Evolutionary conservation across 1,284 basidiomycete genomes (phyloP).

Genomic region (Pholiota adiposa): DNA sequence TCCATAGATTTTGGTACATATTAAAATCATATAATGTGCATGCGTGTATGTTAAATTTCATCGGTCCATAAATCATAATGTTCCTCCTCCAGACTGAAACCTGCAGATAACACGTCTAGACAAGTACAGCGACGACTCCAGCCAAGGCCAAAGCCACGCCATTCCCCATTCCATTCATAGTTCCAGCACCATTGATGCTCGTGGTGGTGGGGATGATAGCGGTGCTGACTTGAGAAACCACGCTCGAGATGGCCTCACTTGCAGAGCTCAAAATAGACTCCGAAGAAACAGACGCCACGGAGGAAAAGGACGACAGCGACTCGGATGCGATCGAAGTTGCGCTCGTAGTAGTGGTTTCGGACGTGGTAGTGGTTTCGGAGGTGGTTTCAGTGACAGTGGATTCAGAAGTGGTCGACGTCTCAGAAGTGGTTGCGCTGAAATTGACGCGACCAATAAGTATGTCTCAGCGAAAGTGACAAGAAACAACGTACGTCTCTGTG

Average conservation of each 20-base stretch:
- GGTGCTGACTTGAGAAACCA: conserved; percentile 4
- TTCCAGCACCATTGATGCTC: not conserved
- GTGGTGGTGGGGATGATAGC: conserved; percentile 4
- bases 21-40: not conserved
- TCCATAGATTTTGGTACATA: not conserved
- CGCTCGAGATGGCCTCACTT: not conserved
- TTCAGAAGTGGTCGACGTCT: not conserved
- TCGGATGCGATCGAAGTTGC: not conserved
- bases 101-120: not conserved
- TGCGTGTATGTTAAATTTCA: not conserved
- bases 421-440: not conserved
- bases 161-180: not conserved
- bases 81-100: not conserved
- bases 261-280: not conserved
- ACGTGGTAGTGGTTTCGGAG: not conserved
- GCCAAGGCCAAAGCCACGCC: conserved; percentile 4
- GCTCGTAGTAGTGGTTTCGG: not conserved
- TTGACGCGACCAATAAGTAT: not conserved
- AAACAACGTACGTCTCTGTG: not conserved
- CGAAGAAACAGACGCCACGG: not conserved
- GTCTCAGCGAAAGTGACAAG: not conserved
- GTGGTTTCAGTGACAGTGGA: not conserved
- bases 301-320: not conserved
- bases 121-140: conserved; percentile 2
- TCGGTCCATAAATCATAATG: not conserved